Conservation (phyloP, 257 asterid species). For the Echites panduratus region DNA sequence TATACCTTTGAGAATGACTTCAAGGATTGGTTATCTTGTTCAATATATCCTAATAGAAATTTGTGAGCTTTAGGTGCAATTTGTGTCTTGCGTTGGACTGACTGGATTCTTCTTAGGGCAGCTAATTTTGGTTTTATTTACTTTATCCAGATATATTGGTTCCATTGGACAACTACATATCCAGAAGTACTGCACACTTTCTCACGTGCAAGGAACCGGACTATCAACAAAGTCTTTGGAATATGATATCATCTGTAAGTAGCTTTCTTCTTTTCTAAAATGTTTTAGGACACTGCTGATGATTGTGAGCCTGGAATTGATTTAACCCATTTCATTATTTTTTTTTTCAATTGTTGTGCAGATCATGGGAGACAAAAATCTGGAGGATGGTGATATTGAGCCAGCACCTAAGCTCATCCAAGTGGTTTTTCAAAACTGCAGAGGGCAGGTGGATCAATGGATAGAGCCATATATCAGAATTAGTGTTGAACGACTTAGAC, state of each 20-base stretch:
- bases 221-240: conserved; percentile 99
- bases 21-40: not conserved
- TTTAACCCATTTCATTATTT: not conserved
- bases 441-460: conserved; percentile 96
- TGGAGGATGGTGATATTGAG: conserved; percentile 95
- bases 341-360: conserved; percentile 29
- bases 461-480: conserved; percentile 84
- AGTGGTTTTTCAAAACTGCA: conserved; percentile 88
- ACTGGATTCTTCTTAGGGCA: conserved; percentile 1
- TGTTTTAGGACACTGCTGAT: conserved; percentile 1
- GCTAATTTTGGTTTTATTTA: not conserved
- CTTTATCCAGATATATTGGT: conserved; percentile 73
- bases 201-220: conserved; percentile 93
- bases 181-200: conserved; percentile 84
- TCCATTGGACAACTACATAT: conserved; percentile 89
- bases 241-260: conserved; percentile 86
- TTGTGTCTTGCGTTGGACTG: not conserved
- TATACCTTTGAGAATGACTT: not conserved
- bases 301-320: conserved; percentile 4
- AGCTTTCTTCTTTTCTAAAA: not conserved
- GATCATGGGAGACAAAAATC: conserved; percentile 82
- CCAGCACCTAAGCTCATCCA: conserved; percentile 97
- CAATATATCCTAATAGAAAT: not conserved
- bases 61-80: not conserved
- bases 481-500: conserved; percentile 74